Base-by-base conservation (phyloP, 2,329 filamentous ascomycete species). In the Phaeoacremonium minimum region DNA sequence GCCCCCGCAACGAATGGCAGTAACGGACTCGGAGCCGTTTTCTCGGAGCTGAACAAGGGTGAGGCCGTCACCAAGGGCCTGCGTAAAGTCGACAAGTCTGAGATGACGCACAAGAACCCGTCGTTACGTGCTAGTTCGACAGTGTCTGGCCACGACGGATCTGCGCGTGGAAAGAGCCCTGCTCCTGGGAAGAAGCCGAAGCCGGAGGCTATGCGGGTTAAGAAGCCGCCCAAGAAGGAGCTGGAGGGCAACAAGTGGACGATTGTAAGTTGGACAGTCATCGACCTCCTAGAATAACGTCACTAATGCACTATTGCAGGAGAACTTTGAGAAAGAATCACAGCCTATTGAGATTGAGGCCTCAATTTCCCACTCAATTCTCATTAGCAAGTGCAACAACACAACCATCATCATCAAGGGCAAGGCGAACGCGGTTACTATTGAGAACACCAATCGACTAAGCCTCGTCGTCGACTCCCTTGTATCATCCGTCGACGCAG, bases 51-150 rank as follows among this genome's bases (percentile, higher is more conserved):
- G 36, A 97, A 97, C 65, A 83, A 85, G 58, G 93, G 93, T 39
- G 80, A 87, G 42, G 73, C 78, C n/a, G 87, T 98, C 41, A 98
- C 93, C 4, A 81, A 87, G 47, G 83, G 86, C 19, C 73, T 98
- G 22, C 85, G 86, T 48, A 98, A 96, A 70, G 93, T 98, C 33
- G 91, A 96, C 66, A 85, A 83, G 56, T 93, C 86, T 36, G 75
- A 97, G 61, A 96, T 96, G 91, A 98, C 93, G 42, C 93, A 98
- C 67, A 97, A 97, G 71, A 98, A 98, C 64, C 93, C 93, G 12
- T 79, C 82, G 8, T 71, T 98, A 40, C 83, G 93, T 44, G 77
- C 86, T 16, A 71, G 71, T 42, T 85, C 86, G 11, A 75, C 78
- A 3, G 87, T 91, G 4, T 73, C 85, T 18, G 76, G 73, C 15